Evolutionary conservation across 1,284 basidiomycete genomes (phyloP).

Genomic region (Tetrapyrgos nigripes): DNA sequence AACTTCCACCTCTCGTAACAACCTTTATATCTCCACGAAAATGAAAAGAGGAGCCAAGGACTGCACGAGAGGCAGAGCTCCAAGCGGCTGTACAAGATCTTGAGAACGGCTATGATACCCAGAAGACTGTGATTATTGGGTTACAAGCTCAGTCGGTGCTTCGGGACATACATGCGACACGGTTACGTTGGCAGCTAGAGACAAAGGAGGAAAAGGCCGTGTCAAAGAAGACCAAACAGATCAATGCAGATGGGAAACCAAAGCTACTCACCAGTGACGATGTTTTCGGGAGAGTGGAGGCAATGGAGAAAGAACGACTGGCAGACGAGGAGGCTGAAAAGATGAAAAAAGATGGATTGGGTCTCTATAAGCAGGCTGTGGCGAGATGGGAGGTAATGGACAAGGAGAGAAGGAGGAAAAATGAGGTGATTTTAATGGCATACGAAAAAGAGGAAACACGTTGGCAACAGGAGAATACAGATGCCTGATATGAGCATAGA

Average conservation of each 20-base stretch:
- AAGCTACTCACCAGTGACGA: constrained; percentile 4
- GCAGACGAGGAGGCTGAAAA: not conserved
- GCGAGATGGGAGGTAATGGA: constrained; percentile 5
- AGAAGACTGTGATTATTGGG: not conserved
- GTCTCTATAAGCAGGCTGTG: not conserved
- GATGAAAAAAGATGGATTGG: not conserved
- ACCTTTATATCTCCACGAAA: not conserved
- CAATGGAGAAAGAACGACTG: not conserved
- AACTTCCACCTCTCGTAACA: not conserved
- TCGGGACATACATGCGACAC: not conserved
- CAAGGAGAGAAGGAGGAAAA: not conserved
- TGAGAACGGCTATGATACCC: not conserved
- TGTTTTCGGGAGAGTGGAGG: not conserved
- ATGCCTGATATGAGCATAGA: not conserved
- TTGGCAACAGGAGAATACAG: not conserved
- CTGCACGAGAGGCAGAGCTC: too few relatives aligned
- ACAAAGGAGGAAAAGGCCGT: not conserved
- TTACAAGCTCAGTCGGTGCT: constrained; percentile 4
- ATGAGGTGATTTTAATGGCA: too few relatives aligned
- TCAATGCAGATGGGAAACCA: constrained; percentile 1
- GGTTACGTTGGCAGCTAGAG: constrained; percentile 2
- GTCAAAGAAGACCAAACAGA: not conserved
- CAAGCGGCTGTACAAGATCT: not conserved
- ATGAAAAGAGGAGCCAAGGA: too few relatives aligned
- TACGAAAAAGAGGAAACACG: not conserved